Evolutionary conservation across 176 grass and related monocot species (phyloP).

Genomic region (Ensete glaucum): DNA sequence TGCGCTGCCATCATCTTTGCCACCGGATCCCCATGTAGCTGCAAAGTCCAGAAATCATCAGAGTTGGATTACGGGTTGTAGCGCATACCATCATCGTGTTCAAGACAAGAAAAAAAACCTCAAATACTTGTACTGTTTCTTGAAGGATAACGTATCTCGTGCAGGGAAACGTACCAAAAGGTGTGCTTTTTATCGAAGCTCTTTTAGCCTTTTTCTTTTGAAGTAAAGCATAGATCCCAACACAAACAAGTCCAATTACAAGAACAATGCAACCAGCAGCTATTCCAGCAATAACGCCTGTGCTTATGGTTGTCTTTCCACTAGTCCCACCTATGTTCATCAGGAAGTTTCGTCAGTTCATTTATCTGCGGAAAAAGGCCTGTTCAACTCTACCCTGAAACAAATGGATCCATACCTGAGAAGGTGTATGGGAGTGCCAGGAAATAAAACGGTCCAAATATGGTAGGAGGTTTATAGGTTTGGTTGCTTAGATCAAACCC

Average conservation of each 20-base stretch:
- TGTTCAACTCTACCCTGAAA: not conserved
- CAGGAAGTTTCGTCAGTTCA: conserved; percentile 13
- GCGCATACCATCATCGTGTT: too few relatives aligned
- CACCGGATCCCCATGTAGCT: conserved; percentile 52
- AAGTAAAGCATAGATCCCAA: conserved; percentile 54
- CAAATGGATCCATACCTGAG: not conserved
- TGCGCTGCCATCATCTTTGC: conserved; percentile 33
- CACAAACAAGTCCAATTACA: conserved; percentile 47
- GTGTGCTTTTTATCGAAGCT: conserved; percentile 29
- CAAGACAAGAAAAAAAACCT: too few relatives aligned
- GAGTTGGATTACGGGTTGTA: not conserved
- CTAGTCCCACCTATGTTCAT: conserved; percentile 26
- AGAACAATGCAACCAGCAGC: conserved; percentile 47
- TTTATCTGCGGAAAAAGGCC: not conserved
- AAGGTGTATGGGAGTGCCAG: conserved; percentile 25
- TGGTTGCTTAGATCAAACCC: conserved; percentile 49
- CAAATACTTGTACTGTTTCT: too few relatives aligned
- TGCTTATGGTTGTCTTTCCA: conserved; percentile 32
- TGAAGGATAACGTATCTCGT: too few relatives aligned
- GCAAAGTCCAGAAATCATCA: conserved; percentile 14
- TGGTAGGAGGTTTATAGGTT: conserved; percentile 29
- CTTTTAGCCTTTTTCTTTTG: conserved; percentile 46
- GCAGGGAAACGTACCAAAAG: conserved; percentile 50
- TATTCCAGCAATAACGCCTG: conserved; percentile 50
- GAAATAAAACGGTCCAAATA: conserved; percentile 81